A percentile compares a stretch with the other conserved stretches of the same genome.
These are phyloP conservation scores for Phytophthora cactorum DNA, from an alignment of 352 stramenopile species.

Conservation along the genomic window DNA sequence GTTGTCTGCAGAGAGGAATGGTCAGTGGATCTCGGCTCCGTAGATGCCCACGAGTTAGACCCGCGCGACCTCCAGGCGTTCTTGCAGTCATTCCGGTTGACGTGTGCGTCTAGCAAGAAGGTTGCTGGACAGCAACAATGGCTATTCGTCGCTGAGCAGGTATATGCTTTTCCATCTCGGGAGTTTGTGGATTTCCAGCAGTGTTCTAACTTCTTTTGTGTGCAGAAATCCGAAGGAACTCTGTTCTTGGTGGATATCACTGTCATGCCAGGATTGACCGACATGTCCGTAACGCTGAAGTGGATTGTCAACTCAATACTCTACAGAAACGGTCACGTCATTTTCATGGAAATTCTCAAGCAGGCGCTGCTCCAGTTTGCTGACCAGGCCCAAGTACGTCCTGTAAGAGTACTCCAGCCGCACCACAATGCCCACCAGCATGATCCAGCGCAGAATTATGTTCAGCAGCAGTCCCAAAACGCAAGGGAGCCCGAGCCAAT, in stretches of 20 bases:
- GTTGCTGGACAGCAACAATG: slow-evolving; percentile 82
- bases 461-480: slow-evolving; percentile 26
- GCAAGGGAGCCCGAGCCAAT: slow-evolving; percentile 31
- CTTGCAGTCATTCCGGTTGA: slow-evolving; percentile 70
- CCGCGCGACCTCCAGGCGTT: slow-evolving; percentile 59
- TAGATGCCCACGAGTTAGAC: slow-evolving; percentile 61
- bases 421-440: slow-evolving; percentile 20
- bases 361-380: slow-evolving; percentile 72
- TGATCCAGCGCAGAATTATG: slow-evolving; percentile 18
- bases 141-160: slow-evolving; percentile 84
- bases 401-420: slow-evolving; percentile 12
- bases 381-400: slow-evolving; percentile 36
- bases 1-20: slow-evolving; percentile 69
- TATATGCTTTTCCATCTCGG: slow-evolving; percentile 19
- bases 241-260: slow-evolving; percentile 85
- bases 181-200: background rate
- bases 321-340: slow-evolving; percentile 84
- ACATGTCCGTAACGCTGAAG: slow-evolving; percentile 88
- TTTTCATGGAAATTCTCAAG: slow-evolving; percentile 87
- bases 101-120: slow-evolving; percentile 75
- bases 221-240: slow-evolving; percentile 73
- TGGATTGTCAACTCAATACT: slow-evolving; percentile 89
- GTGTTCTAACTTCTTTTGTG: slow-evolving; percentile 16
- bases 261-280: slow-evolving; percentile 75
- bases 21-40: slow-evolving; percentile 55